Evolutionary conservation across 768 basidiomycete species (phyloP).

Genomic region (Suillus discolor): DNA sequence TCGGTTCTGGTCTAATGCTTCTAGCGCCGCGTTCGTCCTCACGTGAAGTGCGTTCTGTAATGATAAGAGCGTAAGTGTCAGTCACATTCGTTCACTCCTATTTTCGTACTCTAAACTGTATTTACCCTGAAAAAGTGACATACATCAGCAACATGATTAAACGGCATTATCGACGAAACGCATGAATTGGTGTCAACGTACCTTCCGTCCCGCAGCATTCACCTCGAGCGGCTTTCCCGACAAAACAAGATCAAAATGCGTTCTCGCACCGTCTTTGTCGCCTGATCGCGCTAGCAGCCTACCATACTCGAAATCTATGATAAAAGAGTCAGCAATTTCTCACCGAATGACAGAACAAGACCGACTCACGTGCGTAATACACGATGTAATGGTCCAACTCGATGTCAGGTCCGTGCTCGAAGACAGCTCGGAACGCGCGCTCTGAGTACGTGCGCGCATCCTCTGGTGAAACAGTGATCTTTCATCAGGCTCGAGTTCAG

Average conservation of each 20-base stretch:
- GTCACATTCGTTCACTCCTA: too few relatives aligned
- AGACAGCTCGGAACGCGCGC: conserved; percentile 64
- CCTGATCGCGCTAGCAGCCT: conserved; percentile 74
- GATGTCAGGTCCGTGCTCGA: conserved; percentile 69
- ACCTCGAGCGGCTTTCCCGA: conserved; percentile 80
- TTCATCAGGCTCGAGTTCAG: conserved; percentile 46
- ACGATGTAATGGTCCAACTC: conserved; percentile 89
- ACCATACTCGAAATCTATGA: conserved; percentile 84
- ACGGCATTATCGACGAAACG: background rate
- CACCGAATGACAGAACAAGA: background rate
- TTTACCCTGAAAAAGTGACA: conserved; percentile 48
- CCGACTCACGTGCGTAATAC: conserved; percentile 78
- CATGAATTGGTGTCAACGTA: too few relatives aligned
- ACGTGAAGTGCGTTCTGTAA: conserved; percentile 1
- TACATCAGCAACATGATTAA: conserved; percentile 4
- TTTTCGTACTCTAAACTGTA: conserved; percentile 78
- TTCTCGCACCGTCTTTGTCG: conserved; percentile 57
- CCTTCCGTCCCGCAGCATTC: conserved; percentile 57
- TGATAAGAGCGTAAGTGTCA: background rate
- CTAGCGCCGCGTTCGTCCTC: background rate
- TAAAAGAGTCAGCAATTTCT: conserved; percentile 4
- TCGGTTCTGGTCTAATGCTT: conserved; percentile 5
- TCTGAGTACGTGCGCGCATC: conserved; percentile 58
- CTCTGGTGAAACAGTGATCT: conserved; percentile 39
- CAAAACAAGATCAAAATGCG: conserved; percentile 80